phyloP scores from a whole-genome alignment of 306 rosid species.

The Inga oerstediana region DNA sequence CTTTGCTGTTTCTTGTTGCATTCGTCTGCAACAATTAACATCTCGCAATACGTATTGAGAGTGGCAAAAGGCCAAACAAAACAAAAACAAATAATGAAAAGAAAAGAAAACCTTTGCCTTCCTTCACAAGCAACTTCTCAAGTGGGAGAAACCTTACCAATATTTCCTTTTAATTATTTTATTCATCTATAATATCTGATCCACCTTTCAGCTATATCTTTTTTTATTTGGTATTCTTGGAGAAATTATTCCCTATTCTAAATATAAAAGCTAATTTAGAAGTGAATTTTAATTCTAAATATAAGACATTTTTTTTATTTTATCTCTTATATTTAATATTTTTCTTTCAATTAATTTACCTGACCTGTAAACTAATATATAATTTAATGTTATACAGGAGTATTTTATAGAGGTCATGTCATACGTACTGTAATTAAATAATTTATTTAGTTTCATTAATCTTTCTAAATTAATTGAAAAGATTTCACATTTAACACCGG shows the following conservation, averaged over 20 bases:
- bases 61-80: not conserved
- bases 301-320: no score
- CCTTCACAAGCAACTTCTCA: not conserved
- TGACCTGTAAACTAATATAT: no score
- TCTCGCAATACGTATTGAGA: not conserved
- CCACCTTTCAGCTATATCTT: not conserved
- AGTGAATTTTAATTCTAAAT: no score
- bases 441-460: no score
- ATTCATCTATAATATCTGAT: not conserved
- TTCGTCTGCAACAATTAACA: not conserved
- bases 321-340: no score
- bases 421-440: no score
- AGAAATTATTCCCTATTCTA: not conserved
- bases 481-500: no score
- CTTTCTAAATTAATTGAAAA: no score
- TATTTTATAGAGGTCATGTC: no score
- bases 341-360: no score
- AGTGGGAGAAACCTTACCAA: not conserved
- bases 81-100: not conserved
- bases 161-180: not conserved
- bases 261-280: no score
- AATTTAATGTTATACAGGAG: no score
- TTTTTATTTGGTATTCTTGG: not conserved
- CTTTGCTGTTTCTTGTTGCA: not conserved
- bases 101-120: not conserved